phyloP scores from a whole-genome alignment of 1,284 basidiomycete species.

The Boletellus sp. region DNA sequence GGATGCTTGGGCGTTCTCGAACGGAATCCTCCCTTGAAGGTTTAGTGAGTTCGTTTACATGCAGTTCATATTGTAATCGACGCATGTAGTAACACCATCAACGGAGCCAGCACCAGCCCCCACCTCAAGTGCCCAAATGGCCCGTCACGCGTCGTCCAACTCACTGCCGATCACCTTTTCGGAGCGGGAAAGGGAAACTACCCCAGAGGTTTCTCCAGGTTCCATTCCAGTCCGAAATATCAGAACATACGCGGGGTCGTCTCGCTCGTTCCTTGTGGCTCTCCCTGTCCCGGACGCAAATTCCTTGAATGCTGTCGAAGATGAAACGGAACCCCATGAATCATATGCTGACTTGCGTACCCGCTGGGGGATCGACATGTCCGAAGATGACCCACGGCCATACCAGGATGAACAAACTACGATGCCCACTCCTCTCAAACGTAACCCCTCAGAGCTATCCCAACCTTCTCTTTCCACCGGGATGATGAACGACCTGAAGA shows the following conservation, averaged over 20 bases:
- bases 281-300: conserved; percentile 39
- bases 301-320: conserved; percentile 22
- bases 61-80: not conserved
- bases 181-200: conserved; percentile 12
- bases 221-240: conserved; percentile 36
- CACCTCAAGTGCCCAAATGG: conserved; percentile 5
- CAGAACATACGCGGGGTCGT: conserved; percentile 69
- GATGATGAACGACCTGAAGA: conserved; percentile 73
- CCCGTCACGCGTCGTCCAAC: conserved; percentile 18
- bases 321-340: conserved; percentile 55
- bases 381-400: conserved; percentile 61
- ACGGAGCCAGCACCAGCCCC: not conserved
- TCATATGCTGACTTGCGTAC: conserved; percentile 65
- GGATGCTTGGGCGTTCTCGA: conserved; percentile 45
- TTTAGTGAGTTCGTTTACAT: not conserved
- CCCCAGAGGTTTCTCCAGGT: conserved; percentile 23
- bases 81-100: conserved; percentile 3
- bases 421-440: conserved; percentile 22
- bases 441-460: conserved; percentile 17
- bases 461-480: conserved; percentile 40
- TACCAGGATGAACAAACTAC: conserved; percentile 11
- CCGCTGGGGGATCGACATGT: conserved; percentile 72
- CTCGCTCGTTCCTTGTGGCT: conserved; percentile 69
- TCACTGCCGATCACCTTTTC: conserved; percentile 15
- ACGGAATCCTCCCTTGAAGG: conserved; percentile 54